A percentile compares a stretch with the other conserved stretches of the same genome.
Conservation (phyloP, 495 filamentous ascomycete genomes). For the Aspergillus asperescens region DNA sequence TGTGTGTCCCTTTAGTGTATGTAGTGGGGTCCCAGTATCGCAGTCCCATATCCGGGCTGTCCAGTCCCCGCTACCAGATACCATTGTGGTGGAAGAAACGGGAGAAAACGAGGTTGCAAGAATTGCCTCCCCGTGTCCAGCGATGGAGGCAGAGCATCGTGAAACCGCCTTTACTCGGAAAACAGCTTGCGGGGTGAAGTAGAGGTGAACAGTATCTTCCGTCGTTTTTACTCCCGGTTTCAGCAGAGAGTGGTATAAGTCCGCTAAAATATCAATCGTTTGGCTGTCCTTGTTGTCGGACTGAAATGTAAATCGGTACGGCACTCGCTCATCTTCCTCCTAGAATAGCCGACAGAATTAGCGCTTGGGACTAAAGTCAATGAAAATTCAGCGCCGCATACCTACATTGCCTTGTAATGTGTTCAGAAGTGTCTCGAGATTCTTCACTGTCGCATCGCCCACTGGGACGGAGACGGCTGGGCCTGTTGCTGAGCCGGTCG, state of each 20-base stretch:
- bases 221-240: conserved; percentile 60
- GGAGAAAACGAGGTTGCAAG: conserved; percentile 87
- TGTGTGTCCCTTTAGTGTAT: conserved; percentile 88
- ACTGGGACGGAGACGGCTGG: conserved; percentile 76
- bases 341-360: conserved; percentile 29
- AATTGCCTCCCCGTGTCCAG: conserved; percentile 89
- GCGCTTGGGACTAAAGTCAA: not conserved
- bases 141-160: conserved; percentile 79
- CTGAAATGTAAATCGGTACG: conserved; percentile 79
- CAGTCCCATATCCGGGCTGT: conserved; percentile 96
- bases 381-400: conserved; percentile 13
- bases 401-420: conserved; percentile 76
- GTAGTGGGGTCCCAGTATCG: conserved; percentile 83
- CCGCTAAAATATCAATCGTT: conserved; percentile 55
- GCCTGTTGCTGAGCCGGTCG: conserved; percentile 61
- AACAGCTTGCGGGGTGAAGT: conserved; percentile 86
- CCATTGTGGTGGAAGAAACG: conserved; percentile 69
- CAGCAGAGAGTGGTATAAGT: conserved; percentile 69
- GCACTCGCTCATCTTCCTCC: conserved; percentile 71
- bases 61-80: conserved; percentile 83
- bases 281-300: conserved; percentile 47
- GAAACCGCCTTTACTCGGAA: conserved; percentile 92
- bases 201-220: conserved; percentile 70
- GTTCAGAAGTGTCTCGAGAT: conserved; percentile 88
- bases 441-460: conserved; percentile 79